Evolutionary conservation across 345 rosid species (phyloP).

Genomic region (Eucalyptus viminalis): DNA sequence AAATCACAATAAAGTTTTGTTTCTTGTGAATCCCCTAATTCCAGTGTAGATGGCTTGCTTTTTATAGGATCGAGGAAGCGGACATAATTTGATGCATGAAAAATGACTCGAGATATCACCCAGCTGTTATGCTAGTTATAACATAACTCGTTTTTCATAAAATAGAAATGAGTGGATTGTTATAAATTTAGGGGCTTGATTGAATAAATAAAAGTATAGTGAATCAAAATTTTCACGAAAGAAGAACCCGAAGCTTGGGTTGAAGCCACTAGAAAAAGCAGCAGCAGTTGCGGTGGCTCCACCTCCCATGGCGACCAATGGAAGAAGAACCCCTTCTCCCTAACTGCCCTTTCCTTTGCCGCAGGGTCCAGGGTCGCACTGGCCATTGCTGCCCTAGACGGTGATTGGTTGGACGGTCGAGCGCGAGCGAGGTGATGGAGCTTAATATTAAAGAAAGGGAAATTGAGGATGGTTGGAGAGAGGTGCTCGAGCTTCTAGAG

Average conservation of each 20-base stretch:
- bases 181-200: no score
- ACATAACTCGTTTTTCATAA: no score
- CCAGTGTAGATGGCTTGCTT: no score
- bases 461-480: slow-evolving; percentile 18
- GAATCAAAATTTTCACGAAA: background rate
- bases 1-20: no score
- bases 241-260: background rate
- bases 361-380: background rate
- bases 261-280: background rate
- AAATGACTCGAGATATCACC: no score
- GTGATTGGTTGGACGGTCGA: slow-evolving; percentile 13
- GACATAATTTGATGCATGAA: no score
- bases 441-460: background rate
- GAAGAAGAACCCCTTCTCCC: background rate
- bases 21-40: no score
- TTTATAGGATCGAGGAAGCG: no score
- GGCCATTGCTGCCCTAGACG: background rate
- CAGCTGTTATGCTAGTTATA: no score
- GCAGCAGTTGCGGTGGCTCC: background rate
- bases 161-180: no score
- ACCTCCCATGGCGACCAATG: background rate
- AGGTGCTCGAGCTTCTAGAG: slow-evolving; percentile 17
- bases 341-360: background rate
- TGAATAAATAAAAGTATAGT: no score
- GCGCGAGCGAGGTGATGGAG: slow-evolving; percentile 19